phyloP scores from a whole-genome alignment of 2,329 filamentous ascomycete species.

The Canariomyces notabilis region DNA sequence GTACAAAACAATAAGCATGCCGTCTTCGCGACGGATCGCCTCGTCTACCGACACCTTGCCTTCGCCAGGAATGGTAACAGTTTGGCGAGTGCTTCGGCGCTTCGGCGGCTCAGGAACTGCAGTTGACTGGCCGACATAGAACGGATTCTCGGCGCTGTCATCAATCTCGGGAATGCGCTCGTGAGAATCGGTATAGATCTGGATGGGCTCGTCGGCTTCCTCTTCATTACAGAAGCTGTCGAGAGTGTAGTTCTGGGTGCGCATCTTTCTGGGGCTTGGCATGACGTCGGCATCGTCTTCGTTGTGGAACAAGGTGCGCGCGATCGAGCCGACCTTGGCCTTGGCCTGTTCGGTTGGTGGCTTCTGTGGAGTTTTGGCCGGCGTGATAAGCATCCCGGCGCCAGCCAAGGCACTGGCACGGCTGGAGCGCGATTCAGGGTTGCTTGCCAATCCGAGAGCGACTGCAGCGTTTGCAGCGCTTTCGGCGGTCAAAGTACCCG shows the following conservation, averaged over 20 bases:
- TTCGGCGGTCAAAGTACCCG: constrained; percentile 41
- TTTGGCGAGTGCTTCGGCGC: constrained; percentile 52
- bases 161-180: constrained; percentile 70
- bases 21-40: constrained; percentile 61
- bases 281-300: constrained; percentile 55
- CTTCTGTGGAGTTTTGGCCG: constrained; percentile 71
- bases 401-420: constrained; percentile 18
- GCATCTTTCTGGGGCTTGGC: constrained; percentile 54
- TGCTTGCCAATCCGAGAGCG: constrained; percentile 33
- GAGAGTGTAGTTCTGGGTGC: constrained; percentile 53
- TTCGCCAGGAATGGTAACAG: constrained; percentile 52
- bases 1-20: constrained; percentile 73
- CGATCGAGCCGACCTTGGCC: constrained; percentile 49
- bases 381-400: constrained; percentile 65
- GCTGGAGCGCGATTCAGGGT: constrained; percentile 27
- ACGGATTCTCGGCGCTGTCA: constrained; percentile 65
- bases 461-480: constrained; percentile 39
- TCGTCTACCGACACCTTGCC: constrained; percentile 57
- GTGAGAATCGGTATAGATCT: constrained; percentile 74
- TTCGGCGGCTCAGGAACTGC: constrained; percentile 38
- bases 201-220: constrained; percentile 54
- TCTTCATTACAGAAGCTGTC: constrained; percentile 54
- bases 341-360: constrained; percentile 46
- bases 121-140: constrained; percentile 48
- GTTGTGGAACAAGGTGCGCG: constrained; percentile 58